Evolutionary conservation across 768 basidiomycete species (phyloP).

Genomic region (Lyophyllum semitale): DNA sequence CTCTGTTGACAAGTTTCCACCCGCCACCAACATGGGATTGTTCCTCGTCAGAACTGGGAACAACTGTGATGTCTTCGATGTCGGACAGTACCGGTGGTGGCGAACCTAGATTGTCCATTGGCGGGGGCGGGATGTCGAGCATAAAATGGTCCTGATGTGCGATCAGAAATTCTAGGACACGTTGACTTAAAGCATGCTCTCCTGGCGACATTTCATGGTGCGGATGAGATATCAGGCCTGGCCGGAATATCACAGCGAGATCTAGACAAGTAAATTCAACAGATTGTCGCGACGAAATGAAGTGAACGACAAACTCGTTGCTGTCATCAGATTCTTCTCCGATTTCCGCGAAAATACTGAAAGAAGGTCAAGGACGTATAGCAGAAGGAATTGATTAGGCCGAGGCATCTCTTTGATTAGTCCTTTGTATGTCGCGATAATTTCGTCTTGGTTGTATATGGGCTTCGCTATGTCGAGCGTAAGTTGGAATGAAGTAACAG

Average conservation of each 20-base stretch:
- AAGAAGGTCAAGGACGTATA: slow-evolving; percentile 94
- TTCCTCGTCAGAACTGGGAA: slow-evolving; percentile 52
- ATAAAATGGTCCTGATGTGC: slow-evolving; percentile 96
- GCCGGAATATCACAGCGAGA: slow-evolving; percentile 96
- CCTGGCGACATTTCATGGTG: slow-evolving; percentile 81
- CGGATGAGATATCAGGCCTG: slow-evolving; percentile 90
- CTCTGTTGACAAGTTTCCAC: slow-evolving; percentile 53
- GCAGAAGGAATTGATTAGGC: slow-evolving; percentile 91
- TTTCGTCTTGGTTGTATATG: slow-evolving; percentile 68
- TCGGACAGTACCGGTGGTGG: slow-evolving; percentile 30
- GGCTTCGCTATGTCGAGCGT: slow-evolving; percentile 60
- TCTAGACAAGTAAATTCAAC: slow-evolving; percentile 45
- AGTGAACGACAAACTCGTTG: slow-evolving; percentile 66
- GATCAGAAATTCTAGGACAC: slow-evolving; percentile 93
- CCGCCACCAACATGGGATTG: slow-evolving; percentile 37
- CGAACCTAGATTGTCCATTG: slow-evolving; percentile 22
- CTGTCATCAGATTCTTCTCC: slow-evolving; percentile 94
- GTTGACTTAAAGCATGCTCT: slow-evolving; percentile 86
- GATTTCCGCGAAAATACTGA: slow-evolving; percentile 92
- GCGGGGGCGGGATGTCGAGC: slow-evolving; percentile 80
- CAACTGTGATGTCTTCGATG: slow-evolving; percentile 45
- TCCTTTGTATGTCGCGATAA: slow-evolving; percentile 78
- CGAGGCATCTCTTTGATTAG: slow-evolving; percentile 85
- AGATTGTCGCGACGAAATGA: neutral
- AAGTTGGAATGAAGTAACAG: slow-evolving; percentile 1